These are phyloP conservation scores for Mycosarcoma mackinlayi DNA, from an alignment of 1,284 basidiomycete species.

Conservation along the genomic window DNA sequence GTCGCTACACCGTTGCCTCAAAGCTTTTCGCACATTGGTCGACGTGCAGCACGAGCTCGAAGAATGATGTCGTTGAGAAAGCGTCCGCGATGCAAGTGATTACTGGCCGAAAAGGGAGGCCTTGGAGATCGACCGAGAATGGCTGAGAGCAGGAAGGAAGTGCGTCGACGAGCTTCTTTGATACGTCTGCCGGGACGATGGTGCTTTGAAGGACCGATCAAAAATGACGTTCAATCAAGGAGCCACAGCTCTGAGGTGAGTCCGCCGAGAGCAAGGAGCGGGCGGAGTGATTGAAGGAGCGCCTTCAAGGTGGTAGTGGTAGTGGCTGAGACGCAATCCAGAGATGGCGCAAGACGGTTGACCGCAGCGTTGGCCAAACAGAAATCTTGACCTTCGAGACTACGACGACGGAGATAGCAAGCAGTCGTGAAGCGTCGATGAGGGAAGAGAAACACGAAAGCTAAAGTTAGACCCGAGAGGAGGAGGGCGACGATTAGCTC, in stretches of 20 bases:
- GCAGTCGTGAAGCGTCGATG: constrained; percentile 2
- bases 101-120: too few species aligned
- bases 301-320: too few species aligned
- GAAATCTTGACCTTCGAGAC: constrained; percentile 4
- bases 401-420: constrained; percentile 17
- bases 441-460: background rate
- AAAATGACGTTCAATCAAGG: too few species aligned
- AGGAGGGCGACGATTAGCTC: constrained; percentile 3
- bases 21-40: constrained; percentile 27
- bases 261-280: background rate
- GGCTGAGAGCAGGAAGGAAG: too few species aligned
- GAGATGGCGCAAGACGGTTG: constrained; percentile 9
- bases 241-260: too few species aligned
- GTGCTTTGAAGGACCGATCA: too few species aligned
- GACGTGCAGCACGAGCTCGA: constrained; percentile 8
- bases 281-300: background rate
- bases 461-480: background rate
- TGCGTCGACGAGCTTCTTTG: too few species aligned
- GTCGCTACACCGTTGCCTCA: constrained; percentile 28
- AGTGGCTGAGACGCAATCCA: background rate
- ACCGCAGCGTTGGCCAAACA: constrained; percentile 26
- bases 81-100: background rate
- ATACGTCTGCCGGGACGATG: too few species aligned
- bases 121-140: too few species aligned
- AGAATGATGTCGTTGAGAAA: background rate